Conservation (phyloP, 2,329 filamentous ascomycete species). For the Thielaviopsis ethacetica region DNA sequence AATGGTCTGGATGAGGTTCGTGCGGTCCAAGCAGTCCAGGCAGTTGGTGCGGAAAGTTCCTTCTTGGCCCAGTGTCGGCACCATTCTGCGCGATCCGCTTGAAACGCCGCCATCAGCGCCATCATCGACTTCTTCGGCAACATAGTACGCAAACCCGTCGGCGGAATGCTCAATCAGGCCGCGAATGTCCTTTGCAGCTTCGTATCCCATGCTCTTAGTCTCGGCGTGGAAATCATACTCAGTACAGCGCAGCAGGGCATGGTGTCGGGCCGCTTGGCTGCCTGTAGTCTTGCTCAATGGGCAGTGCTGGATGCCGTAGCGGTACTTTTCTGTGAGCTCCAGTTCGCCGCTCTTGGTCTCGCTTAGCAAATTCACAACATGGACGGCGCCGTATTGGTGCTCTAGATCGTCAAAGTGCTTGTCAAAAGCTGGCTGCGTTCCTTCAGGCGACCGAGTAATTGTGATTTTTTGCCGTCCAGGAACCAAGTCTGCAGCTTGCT, state of each 20-base stretch:
- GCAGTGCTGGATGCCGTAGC: conserved; percentile 58
- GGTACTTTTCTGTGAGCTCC: conserved; percentile 67
- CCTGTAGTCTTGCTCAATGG: conserved; percentile 42
- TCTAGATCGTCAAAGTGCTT: conserved; percentile 87
- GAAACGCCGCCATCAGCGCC: conserved; percentile 24
- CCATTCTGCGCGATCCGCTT: conserved; percentile 24
- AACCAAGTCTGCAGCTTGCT: conserved; percentile 73
- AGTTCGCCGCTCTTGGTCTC: conserved; percentile 73
- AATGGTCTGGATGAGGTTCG: conserved; percentile 89
- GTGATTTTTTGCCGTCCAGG: conserved; percentile 91
- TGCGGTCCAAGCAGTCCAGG: conserved; percentile 86
- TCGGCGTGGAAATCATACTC: conserved; percentile 97
- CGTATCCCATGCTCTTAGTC: conserved; percentile 74
- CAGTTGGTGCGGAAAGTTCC: conserved; percentile 96
- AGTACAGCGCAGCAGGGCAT: conserved; percentile 61
- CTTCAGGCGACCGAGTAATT: conserved; percentile 73
- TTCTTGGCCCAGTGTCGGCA: conserved; percentile 74
- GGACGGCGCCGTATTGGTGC: conserved; percentile 72
- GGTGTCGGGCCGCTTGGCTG: conserved; percentile 30
- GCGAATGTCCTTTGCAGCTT: conserved; percentile 73
- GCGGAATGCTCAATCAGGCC: conserved; percentile 63
- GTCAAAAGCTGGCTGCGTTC: conserved; percentile 86
- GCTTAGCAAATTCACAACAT: conserved; percentile 88
- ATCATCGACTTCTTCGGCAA: conserved; percentile 57
- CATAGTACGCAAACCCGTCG: conserved; percentile 81